Evolutionary conservation across 257 asterid species (phyloP), one percentile per base, ranked within the genome.

Genomic region (Fraxinus cuspidata): DNA sequence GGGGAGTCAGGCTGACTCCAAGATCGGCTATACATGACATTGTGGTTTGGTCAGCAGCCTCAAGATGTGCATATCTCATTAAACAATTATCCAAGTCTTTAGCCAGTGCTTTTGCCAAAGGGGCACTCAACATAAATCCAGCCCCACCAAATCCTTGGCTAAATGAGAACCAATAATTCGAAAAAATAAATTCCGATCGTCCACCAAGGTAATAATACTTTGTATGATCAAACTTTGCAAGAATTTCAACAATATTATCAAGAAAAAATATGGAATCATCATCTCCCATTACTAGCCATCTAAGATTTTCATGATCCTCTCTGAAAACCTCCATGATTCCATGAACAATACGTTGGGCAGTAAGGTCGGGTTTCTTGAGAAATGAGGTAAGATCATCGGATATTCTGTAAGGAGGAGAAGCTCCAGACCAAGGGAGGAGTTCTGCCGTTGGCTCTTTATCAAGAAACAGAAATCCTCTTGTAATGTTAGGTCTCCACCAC

Each of bases 61-160:
- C 58, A 42, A 85, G 5, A 1, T 79, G 37, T 5, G 86, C 78
- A 73, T 92, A 74, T 68, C 92, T 79, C 77, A 84, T 78, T 1
- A 92, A 74, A 63, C 96, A 91, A 68, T 65, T 68, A 8, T 87
- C 87, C 83, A 91, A 78, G 29, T 85, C 89, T 2, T 67, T 53
- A 0, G 87, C 87, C 44, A 92, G 37, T 2, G 94, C 91, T 76
- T 78, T 85, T 0, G 88, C 97, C 42, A 91, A 75, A 19, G 94
- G 89, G 34, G 83, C 89, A 56, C 97, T 92, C 80, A 91, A 35
- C 5, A 86, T 84, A 19, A 91, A 78, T 2, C 97, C 97, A 6
- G 89, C 97, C 38, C 97, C 97, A 0, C 97, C 97, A 40, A 88
- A 92, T 0, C 83, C 97, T 70, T 88, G 93, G 25, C 85, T 77